These are phyloP conservation scores for Asterionellopsis glacialis DNA, from an alignment of 108 stramenopile species.

Conservation along the genomic window DNA sequence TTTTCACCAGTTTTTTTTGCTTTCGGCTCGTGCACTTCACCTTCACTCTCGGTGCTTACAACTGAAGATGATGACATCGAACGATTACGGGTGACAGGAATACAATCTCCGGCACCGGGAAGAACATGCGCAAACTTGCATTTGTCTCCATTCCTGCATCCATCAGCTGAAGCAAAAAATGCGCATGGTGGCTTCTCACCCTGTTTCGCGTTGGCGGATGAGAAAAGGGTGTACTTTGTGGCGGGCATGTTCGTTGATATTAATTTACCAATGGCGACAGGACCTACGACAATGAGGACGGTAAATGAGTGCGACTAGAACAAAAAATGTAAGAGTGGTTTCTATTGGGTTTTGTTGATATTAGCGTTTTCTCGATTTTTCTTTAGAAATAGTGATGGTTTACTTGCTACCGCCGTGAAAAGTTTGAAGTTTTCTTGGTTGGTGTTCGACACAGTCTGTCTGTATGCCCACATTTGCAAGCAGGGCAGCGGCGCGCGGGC, in stretches of 20 bases:
- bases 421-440: no score
- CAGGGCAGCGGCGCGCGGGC: no score
- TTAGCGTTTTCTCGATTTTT: no score
- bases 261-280: not conserved
- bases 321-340: no score
- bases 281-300: no score
- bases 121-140: conserved; percentile 72
- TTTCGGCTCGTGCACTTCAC: conserved; percentile 7
- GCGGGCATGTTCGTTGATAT: conserved; percentile 24
- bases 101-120: conserved; percentile 4
- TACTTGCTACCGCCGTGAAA: no score
- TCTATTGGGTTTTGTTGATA: no score
- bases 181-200: conserved; percentile 54
- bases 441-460: no score
- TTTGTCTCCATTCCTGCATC: conserved; percentile 79
- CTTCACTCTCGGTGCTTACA: conserved; percentile 73
- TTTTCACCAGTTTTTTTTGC: conserved; percentile 1
- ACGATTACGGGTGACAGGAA: conserved; percentile 9
- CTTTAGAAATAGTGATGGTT: no score
- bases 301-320: no score
- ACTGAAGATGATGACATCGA: conserved; percentile 37
- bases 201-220: conserved; percentile 14
- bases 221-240: conserved; percentile 69
- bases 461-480: no score
- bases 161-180: conserved; percentile 63